Conservation (phyloP, 2,329 filamentous ascomycete species). For the Grosmannia serpens region DNA sequence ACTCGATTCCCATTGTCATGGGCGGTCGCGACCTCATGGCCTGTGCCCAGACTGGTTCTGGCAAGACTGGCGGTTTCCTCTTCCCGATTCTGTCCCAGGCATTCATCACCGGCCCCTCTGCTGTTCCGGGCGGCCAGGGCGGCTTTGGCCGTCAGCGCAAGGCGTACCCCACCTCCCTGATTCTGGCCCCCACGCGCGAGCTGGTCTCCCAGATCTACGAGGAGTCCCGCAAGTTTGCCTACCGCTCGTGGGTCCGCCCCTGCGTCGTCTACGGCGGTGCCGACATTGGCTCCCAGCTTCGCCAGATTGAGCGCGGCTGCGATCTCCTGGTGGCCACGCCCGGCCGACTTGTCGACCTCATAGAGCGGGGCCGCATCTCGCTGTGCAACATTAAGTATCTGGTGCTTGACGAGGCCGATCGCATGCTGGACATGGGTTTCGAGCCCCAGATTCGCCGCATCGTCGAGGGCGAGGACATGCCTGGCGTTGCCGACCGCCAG, state of each 20-base stretch:
- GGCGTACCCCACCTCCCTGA: constrained; percentile 91
- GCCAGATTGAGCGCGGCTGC: constrained; percentile 93
- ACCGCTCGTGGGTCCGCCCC: constrained; percentile 96
- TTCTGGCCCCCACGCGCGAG: constrained; percentile 94
- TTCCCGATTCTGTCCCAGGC: constrained; percentile 99
- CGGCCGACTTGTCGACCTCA: constrained; percentile 92
- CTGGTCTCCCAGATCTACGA: constrained; percentile 98
- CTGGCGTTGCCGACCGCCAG: constrained; percentile 68
- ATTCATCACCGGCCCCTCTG: constrained; percentile 76
- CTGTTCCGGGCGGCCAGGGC: constrained; percentile 48
- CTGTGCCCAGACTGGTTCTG: constrained; percentile 98
- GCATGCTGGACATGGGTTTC: constrained; percentile 99
- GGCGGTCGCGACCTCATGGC: constrained; percentile 96
- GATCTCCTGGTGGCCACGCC: constrained; percentile 95
- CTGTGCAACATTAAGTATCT: constrained; percentile 98
- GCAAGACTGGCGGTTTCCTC: constrained; percentile 98
- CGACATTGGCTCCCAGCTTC: constrained; percentile 95
- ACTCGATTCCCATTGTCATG: constrained; percentile 99
- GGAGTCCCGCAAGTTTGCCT: constrained; percentile 94
- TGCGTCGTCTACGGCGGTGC: constrained; percentile 99
- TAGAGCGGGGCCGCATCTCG: constrained; percentile 96
- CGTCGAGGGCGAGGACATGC: constrained; percentile 98
- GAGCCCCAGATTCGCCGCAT: constrained; percentile 98
- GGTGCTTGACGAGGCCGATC: constrained; percentile 96
- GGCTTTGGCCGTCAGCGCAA: constrained; percentile 88